Evolutionary conservation across 2,329 filamentous ascomycete genomes (phyloP).

Genomic region (Nothopassalora personata): DNA sequence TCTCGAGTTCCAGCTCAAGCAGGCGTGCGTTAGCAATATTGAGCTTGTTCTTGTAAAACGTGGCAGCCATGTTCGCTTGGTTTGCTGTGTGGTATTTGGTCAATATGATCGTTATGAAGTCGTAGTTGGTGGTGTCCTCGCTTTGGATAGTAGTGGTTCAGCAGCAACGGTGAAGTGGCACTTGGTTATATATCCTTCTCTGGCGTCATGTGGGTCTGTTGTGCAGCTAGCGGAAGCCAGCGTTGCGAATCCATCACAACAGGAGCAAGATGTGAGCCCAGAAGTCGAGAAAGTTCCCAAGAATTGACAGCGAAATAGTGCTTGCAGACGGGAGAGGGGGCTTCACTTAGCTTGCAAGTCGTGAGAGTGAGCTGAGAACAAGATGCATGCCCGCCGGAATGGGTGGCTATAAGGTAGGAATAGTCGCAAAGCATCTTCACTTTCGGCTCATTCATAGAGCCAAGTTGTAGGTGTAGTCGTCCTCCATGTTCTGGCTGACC

Average conservation of each 20-base stretch:
- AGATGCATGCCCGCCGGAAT: background rate
- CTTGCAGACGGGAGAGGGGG: background rate
- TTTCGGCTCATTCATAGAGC: conserved; percentile 45
- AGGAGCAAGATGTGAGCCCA: background rate
- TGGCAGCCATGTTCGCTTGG: background rate
- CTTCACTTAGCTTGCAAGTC: background rate
- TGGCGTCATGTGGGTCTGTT: background rate
- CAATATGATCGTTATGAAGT: background rate
- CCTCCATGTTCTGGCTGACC: conserved; percentile 68
- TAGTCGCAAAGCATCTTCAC: background rate
- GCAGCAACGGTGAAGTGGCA: background rate
- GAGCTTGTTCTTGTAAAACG: background rate
- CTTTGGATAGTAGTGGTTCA: background rate
- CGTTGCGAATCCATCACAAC: background rate
- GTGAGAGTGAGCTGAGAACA: background rate
- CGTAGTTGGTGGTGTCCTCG: background rate
- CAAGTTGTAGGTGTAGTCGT: conserved; percentile 66
- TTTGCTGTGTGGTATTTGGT: background rate
- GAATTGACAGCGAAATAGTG: background rate
- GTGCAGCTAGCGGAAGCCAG: background rate
- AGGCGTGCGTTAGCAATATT: background rate
- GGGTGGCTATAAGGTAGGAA: background rate
- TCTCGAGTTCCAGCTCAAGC: background rate
- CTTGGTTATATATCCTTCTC: background rate
- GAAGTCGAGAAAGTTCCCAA: background rate